These are phyloP conservation scores for Stromatinia cepivora DNA, from an alignment of 2,329 filamentous ascomycete genomes.

Conservation along the genomic window DNA sequence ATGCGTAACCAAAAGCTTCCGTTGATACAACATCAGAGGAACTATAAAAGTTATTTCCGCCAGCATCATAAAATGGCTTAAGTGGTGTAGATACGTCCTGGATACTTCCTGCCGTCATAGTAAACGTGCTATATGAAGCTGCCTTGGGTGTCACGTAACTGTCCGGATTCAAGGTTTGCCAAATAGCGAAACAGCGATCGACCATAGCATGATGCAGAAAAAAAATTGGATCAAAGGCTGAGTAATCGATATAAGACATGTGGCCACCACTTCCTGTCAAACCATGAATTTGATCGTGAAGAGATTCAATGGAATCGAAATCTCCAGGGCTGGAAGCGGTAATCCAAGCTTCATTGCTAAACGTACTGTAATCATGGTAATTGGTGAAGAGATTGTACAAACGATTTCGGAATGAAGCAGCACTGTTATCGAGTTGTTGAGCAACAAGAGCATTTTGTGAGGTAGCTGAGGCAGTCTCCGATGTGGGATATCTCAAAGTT, in stretches of 20 bases:
- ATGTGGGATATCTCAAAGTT: conserved; percentile 57
- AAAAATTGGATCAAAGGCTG: conserved; percentile 51
- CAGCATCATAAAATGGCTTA: conserved; percentile 41
- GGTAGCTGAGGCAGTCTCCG: conserved; percentile 44
- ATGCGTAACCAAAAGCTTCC: conserved; percentile 34
- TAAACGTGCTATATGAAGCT: conserved; percentile 42
- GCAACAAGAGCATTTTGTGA: conserved; percentile 63
- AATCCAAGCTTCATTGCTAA: conserved; percentile 69
- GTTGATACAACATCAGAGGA: conserved; percentile 30
- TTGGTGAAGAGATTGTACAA: conserved; percentile 67
- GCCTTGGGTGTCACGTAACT: conserved; percentile 41
- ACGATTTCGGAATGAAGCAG: conserved; percentile 58
- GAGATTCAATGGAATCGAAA: conserved; percentile 64
- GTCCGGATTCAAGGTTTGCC: conserved; percentile 48
- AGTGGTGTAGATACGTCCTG: conserved; percentile 42
- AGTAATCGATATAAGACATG: conserved; percentile 47
- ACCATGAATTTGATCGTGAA: conserved; percentile 65
- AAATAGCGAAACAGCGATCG: conserved; percentile 58
- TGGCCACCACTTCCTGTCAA: conserved; percentile 55
- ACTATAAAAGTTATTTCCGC: conserved; percentile 48
- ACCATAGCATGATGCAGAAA: conserved; percentile 57
- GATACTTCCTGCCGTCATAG: conserved; percentile 27
- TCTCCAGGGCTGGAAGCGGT: conserved; percentile 45
- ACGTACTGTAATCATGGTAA: conserved; percentile 66
- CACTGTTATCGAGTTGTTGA: conserved; percentile 52